Evolutionary conservation across 2,329 filamentous ascomycete genomes (phyloP).

Genomic region (Fusarium miscanthi): DNA sequence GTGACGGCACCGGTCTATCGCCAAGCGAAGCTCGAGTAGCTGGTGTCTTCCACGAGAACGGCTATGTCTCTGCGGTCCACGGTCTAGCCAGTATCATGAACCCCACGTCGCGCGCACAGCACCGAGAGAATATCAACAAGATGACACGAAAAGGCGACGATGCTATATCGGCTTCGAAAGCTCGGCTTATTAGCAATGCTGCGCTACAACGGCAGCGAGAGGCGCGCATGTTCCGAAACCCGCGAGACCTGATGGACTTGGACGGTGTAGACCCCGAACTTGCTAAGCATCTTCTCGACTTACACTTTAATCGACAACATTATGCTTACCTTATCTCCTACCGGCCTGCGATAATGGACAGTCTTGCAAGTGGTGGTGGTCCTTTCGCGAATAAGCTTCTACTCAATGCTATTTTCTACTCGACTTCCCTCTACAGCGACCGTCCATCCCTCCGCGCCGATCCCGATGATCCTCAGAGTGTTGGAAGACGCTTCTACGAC

Average conservation of each 20-base stretch:
- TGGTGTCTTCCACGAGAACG: conserved; percentile 50
- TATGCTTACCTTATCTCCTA: conserved; percentile 53
- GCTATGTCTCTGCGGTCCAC: conserved; percentile 50
- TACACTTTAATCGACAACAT: conserved; percentile 54
- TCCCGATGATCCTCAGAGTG: conserved; percentile 49
- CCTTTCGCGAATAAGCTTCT: conserved; percentile 53
- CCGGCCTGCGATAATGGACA: conserved; percentile 54
- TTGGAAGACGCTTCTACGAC: conserved; percentile 52
- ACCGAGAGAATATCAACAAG: conserved; percentile 46
- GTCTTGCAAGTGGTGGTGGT: conserved; percentile 49
- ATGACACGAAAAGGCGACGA: conserved; percentile 44
- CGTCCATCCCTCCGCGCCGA: conserved; percentile 49
- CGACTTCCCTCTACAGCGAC: conserved; percentile 53
- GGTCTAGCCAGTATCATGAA: conserved; percentile 52
- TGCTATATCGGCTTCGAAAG: conserved; percentile 46
- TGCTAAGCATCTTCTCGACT: conserved; percentile 52
- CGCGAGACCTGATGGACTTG: conserved; percentile 48
- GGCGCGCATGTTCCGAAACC: conserved; percentile 46
- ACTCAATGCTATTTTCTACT: conserved; percentile 55
- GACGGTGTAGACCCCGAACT: conserved; percentile 50
- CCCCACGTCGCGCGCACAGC: conserved; percentile 44
- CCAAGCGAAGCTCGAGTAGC: conserved; percentile 51
- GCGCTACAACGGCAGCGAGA: conserved; percentile 50
- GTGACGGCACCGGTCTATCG: conserved; percentile 46
- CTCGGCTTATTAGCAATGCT: conserved; percentile 51